Conservation (phyloP, 257 asterid genomes). For the Fraxinus excelsior region DNA sequence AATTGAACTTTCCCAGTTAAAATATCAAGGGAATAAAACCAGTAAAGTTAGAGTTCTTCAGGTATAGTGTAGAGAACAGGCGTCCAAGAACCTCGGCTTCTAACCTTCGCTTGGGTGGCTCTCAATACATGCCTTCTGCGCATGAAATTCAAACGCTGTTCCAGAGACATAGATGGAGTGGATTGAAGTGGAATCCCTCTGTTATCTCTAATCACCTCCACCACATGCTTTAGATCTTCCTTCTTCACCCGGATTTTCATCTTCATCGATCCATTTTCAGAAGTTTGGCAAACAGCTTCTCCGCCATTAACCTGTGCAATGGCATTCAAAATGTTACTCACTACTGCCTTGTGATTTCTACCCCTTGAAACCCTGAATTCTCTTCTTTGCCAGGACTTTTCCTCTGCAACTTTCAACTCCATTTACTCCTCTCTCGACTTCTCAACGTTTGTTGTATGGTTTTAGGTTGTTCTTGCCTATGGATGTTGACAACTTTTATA, state of each 20-base stretch:
- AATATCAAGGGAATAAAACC: neutral
- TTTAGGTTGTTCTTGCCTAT: neutral
- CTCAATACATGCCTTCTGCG: conserved; percentile 46
- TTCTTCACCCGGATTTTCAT: conserved; percentile 59
- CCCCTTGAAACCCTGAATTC: conserved; percentile 37
- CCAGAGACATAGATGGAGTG: conserved; percentile 35
- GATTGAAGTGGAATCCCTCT: neutral
- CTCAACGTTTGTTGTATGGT: neutral
- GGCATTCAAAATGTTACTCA: conserved; percentile 41
- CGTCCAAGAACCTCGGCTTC: conserved; percentile 39
- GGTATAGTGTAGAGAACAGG: conserved; percentile 65
- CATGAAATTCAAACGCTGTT: conserved; percentile 55
- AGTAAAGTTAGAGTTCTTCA: conserved; percentile 33
- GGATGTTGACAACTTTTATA: conserved; percentile 21
- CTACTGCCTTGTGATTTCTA: conserved; percentile 36
- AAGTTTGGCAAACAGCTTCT: conserved; percentile 25
- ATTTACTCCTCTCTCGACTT: conserved; percentile 13
- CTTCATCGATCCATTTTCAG: conserved; percentile 35
- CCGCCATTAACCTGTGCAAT: conserved; percentile 39
- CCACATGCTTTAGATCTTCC: conserved; percentile 55
- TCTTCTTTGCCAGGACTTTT: conserved; percentile 31
- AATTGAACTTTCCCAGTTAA: neutral
- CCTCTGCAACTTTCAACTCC: conserved; percentile 37
- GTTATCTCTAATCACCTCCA: conserved; percentile 44
- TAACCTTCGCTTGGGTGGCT: conserved; percentile 28